These are phyloP conservation scores for Sporothrix phasma DNA, from an alignment of 2,329 filamentous ascomycete genomes.

Conservation along the genomic window DNA sequence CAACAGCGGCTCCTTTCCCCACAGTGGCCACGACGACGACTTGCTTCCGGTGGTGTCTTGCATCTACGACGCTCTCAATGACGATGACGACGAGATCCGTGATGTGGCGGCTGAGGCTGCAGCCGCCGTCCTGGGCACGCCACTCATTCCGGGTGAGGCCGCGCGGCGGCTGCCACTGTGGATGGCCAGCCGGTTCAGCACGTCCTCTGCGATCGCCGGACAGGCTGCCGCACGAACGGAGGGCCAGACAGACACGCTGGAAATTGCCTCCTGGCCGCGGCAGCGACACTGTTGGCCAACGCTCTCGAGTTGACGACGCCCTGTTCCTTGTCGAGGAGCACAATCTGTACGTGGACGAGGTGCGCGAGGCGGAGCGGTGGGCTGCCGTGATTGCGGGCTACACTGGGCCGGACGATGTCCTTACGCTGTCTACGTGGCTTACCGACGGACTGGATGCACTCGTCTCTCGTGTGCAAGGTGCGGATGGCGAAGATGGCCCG, in stretches of 20 bases:
- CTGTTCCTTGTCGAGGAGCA: conserved; percentile 87
- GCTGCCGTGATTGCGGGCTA: conserved; percentile 34
- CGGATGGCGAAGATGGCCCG: conserved; percentile 46
- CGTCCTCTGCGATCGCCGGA: conserved; percentile 27
- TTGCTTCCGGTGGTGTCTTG: conserved; percentile 51
- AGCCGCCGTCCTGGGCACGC: conserved; percentile 33
- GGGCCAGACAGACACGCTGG: conserved; percentile 21
- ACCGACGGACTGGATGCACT: conserved; percentile 39
- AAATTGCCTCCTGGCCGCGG: conserved; percentile 23
- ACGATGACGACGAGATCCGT: conserved; percentile 87
- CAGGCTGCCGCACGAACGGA: conserved; percentile 36
- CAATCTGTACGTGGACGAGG: conserved; percentile 84
- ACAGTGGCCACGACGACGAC: conserved; percentile 12
- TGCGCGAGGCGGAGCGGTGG: conserved; percentile 66
- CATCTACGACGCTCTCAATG: conserved; percentile 68
- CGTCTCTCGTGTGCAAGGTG: conserved; percentile 22
- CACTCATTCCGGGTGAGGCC: conserved; percentile 39
- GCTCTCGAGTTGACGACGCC: conserved; percentile 48
- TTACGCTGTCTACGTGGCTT: conserved; percentile 37
- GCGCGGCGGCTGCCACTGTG: conserved; percentile 35
- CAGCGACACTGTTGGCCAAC: conserved; percentile 31
- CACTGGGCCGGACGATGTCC: conserved; percentile 16
- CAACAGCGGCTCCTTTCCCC: background rate
- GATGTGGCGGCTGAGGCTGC: conserved; percentile 48
- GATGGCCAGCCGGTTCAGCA: conserved; percentile 30